A percentile compares a stretch with the other conserved stretches of the same genome.
phyloP scores from a whole-genome alignment of 2,329 filamentous ascomycete genomes.

The Samsoniella hepiali region DNA sequence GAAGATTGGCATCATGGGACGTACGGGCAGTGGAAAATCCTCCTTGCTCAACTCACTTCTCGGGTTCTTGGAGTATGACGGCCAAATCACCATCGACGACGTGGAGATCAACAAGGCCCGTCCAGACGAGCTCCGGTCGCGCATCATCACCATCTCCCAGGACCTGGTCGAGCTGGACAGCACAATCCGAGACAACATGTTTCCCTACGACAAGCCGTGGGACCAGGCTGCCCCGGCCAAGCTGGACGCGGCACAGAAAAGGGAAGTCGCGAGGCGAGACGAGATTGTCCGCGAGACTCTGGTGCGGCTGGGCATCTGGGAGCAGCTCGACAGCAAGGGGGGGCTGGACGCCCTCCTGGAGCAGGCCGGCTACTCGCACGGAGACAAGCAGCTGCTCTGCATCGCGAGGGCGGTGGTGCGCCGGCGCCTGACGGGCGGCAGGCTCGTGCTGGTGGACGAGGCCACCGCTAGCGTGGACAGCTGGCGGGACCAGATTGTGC shows the following conservation, averaged over 20 bases:
- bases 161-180: background rate
- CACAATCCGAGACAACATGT: constrained; percentile 4
- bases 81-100: constrained; percentile 62
- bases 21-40: constrained; percentile 68
- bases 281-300: background rate
- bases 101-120: constrained; percentile 57
- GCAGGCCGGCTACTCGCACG: constrained; percentile 49
- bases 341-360: background rate
- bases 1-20: constrained; percentile 64
- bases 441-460: constrained; percentile 11
- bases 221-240: background rate
- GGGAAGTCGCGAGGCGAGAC: background rate
- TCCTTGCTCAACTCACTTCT: constrained; percentile 65
- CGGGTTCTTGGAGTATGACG: constrained; percentile 63
- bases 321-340: background rate
- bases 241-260: background rate
- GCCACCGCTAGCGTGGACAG: constrained; percentile 3
- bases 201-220: constrained; percentile 8
- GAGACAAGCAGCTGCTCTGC: constrained; percentile 66
- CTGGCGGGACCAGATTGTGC: constrained; percentile 1
- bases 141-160: constrained; percentile 6
- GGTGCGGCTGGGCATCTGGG: background rate
- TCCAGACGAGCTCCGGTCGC: background rate
- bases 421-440: background rate
- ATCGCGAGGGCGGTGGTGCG: constrained; percentile 51